phyloP scores from a whole-genome alignment of 306 rosid genomes.

The Geum urbanum region DNA sequence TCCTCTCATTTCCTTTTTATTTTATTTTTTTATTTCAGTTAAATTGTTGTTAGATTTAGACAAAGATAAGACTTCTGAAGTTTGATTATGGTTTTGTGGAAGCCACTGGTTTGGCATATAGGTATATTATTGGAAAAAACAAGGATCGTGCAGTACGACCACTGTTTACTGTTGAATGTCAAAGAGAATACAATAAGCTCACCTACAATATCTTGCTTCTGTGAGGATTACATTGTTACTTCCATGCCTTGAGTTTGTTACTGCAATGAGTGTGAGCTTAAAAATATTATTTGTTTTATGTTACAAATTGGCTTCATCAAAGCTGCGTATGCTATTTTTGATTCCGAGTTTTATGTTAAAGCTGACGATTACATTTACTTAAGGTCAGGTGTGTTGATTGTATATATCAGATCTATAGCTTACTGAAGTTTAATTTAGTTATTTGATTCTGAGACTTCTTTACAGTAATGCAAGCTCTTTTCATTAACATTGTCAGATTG shows the following conservation, averaged over 20 bases:
- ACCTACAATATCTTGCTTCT: slow-evolving; percentile 97
- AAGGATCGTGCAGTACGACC: too few relatives aligned
- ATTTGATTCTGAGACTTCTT: slow-evolving; percentile 19
- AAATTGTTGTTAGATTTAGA: too few relatives aligned
- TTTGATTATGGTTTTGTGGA: too few relatives aligned
- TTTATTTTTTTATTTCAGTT: too few relatives aligned
- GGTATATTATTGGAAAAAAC: too few relatives aligned
- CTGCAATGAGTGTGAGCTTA: neutral
- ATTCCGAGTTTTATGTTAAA: slow-evolving; percentile 86
- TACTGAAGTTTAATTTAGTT: neutral
- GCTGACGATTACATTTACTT: slow-evolving; percentile 95
- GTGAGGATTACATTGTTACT: slow-evolving; percentile 20
- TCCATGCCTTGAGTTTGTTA: slow-evolving; percentile 20
- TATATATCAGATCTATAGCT: neutral
- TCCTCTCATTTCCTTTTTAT: too few relatives aligned
- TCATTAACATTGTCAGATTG: slow-evolving; percentile 58
- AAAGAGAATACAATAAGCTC: slow-evolving; percentile 76
- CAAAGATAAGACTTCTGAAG: too few relatives aligned
- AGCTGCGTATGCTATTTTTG: slow-evolving; percentile 91
- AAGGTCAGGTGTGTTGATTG: slow-evolving; percentile 67
- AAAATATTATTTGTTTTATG: neutral
- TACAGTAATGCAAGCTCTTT: slow-evolving; percentile 28
- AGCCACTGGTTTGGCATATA: too few relatives aligned
- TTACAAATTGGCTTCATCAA: slow-evolving; percentile 90
- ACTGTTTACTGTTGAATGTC: too few relatives aligned